phyloP scores from a whole-genome alignment of 2,329 filamentous ascomycete genomes.

The Ceratocystis huliohia region DNA sequence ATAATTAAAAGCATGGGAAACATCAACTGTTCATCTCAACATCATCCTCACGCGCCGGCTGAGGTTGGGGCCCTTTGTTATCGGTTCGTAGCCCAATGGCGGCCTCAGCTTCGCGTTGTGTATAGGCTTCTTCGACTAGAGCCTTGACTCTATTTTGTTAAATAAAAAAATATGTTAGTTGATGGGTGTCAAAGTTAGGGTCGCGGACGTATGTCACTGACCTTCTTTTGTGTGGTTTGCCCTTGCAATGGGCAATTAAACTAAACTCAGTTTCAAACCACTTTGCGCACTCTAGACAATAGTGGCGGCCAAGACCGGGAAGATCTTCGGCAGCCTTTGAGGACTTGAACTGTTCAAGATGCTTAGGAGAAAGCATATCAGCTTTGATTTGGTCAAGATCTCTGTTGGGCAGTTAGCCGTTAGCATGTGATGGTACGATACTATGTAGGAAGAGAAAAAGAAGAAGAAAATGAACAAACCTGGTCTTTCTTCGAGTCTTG shows the following conservation, averaged over 20 bases:
- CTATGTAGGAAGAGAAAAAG: not conserved
- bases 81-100: conserved; percentile 60
- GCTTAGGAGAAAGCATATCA: conserved; percentile 65
- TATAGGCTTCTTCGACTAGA: conserved; percentile 72
- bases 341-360: conserved; percentile 66
- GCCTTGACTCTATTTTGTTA: conserved; percentile 53
- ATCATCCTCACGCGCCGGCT: conserved; percentile 24
- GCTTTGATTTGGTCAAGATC: conserved; percentile 86
- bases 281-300: conserved; percentile 88
- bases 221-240: conserved; percentile 91
- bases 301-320: conserved; percentile 71
- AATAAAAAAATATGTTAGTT: conserved; percentile 15
- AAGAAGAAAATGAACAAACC: conserved; percentile 34
- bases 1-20: not conserved
- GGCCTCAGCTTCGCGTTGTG: conserved; percentile 73
- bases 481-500: conserved; percentile 61
- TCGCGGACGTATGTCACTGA: conserved; percentile 29
- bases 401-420: conserved; percentile 37
- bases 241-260: conserved; percentile 61
- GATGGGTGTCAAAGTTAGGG: conserved; percentile 5
- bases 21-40: conserved; percentile 29
- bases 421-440: not conserved
- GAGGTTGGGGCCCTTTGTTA: conserved; percentile 37
- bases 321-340: conserved; percentile 75
- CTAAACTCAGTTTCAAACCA: conserved; percentile 84